A percentile compares a stretch with the other conserved stretches of the same genome.
Conservation (phyloP, 768 basidiomycete genomes). For the Dioszegia crocea region DNA sequence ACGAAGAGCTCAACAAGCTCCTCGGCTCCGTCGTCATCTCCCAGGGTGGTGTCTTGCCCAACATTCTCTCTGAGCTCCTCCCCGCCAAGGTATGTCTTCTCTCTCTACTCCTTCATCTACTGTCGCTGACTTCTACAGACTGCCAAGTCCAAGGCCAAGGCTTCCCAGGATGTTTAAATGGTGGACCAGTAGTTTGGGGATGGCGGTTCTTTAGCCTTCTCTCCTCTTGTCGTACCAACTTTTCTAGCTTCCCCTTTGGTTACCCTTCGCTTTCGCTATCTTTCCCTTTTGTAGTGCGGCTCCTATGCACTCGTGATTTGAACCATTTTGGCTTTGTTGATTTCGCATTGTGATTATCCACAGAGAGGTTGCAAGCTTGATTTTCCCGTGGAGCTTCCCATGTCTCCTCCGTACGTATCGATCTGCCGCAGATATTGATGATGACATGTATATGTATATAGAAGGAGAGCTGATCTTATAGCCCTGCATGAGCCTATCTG, state of each 20-base stretch:
- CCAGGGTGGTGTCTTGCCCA: constrained; percentile 75
- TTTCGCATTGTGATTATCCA: too few relatives aligned
- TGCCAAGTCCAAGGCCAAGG: constrained; percentile 43
- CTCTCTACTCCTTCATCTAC: not conserved
- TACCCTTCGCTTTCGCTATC: constrained; percentile 18
- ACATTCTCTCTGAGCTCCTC: constrained; percentile 65
- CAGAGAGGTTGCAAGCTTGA: too few relatives aligned
- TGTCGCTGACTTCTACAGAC: constrained; percentile 15
- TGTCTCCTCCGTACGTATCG: too few relatives aligned
- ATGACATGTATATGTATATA: too few relatives aligned
- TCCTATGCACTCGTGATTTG: constrained; percentile 8
- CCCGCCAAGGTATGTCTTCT: constrained; percentile 56
- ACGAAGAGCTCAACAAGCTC: constrained; percentile 76
- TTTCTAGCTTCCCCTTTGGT: constrained; percentile 4
- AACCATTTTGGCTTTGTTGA: not conserved
- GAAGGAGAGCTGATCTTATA: too few relatives aligned
- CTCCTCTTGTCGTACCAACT: not conserved
- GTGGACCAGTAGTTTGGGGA: not conserved
- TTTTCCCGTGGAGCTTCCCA: too few relatives aligned
- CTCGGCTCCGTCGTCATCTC: constrained; percentile 83
- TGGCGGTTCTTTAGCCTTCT: not conserved
- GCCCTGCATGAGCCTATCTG: too few relatives aligned
- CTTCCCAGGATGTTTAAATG: constrained; percentile 48
- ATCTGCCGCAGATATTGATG: too few relatives aligned
- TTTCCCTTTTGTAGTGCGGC: constrained; percentile 12